phyloP scores from a whole-genome alignment of 108 stramenopile species.

The Cyclotella choctawhatcheeana region DNA sequence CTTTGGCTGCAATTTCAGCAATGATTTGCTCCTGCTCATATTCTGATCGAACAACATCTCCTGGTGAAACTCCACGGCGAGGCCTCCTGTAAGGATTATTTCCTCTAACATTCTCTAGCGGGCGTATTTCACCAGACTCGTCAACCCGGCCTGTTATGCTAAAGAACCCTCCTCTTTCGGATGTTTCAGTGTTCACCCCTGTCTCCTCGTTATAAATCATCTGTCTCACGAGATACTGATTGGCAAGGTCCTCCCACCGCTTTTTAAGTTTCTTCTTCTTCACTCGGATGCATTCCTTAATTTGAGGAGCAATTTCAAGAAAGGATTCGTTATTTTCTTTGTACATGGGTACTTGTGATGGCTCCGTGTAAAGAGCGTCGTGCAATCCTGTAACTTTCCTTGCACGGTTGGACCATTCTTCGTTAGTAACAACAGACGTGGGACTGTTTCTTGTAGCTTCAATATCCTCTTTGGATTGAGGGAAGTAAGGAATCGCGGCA shows the following conservation, averaged over 20 bases:
- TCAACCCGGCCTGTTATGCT: slow-evolving; percentile 18
- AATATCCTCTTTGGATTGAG: slow-evolving; percentile 1
- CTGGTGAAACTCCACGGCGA: slow-evolving; percentile 53
- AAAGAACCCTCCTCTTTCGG: slow-evolving; percentile 54
- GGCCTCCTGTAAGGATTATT: slow-evolving; percentile 87
- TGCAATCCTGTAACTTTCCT: slow-evolving; percentile 70
- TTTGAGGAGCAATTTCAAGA: slow-evolving; percentile 54
- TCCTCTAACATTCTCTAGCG: slow-evolving; percentile 19
- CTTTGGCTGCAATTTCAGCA: slow-evolving; percentile 85
- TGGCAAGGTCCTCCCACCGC: slow-evolving; percentile 70
- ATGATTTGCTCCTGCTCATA: slow-evolving; percentile 93
- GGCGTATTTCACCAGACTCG: neutral
- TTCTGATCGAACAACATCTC: slow-evolving; percentile 78
- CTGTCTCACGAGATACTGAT: slow-evolving; percentile 74
- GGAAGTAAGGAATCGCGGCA: slow-evolving; percentile 37
- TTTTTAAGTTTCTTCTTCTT: slow-evolving; percentile 59
- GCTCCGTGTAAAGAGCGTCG: slow-evolving; percentile 79
- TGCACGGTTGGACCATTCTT: slow-evolving; percentile 73
- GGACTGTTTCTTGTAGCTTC: neutral
- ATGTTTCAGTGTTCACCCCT: slow-evolving; percentile 38
- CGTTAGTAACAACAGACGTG: slow-evolving; percentile 27
- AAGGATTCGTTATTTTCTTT: slow-evolving; percentile 56
- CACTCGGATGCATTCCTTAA: slow-evolving; percentile 72
- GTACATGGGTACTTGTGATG: slow-evolving; percentile 71
- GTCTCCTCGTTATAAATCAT: slow-evolving; percentile 54